phyloP scores from a whole-genome alignment of 495 filamentous ascomycete genomes.

The Aspergillus indologenus region DNA sequence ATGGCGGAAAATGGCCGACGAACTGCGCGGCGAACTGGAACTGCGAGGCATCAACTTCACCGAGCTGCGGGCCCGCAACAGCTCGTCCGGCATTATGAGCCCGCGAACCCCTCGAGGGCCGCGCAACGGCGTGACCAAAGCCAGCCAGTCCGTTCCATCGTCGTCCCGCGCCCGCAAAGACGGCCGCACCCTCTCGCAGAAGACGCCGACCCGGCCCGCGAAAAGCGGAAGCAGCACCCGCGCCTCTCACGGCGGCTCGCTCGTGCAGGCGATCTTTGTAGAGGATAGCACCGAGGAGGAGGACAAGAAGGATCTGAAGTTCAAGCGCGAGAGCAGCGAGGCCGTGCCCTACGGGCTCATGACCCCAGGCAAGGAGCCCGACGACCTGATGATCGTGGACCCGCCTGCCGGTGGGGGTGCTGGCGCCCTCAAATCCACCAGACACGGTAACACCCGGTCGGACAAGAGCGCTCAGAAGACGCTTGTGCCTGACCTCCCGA shows the following conservation, averaged over 20 bases:
- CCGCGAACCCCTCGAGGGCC: constrained; percentile 22
- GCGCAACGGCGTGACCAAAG: constrained; percentile 16
- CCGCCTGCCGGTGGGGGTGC: not conserved
- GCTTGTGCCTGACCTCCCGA: not conserved
- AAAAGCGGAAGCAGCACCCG: not conserved
- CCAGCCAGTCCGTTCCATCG: not conserved
- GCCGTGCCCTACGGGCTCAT: not conserved
- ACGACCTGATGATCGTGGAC: not conserved
- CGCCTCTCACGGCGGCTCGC: too few species aligned
- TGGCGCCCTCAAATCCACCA: not conserved
- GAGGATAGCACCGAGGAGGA: constrained; percentile 1
- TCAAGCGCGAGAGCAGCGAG: not conserved
- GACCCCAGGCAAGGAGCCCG: not conserved
- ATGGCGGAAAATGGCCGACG: constrained; percentile 23
- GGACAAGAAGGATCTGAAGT: not conserved
- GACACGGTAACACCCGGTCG: not conserved
- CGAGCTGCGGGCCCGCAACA: constrained; percentile 11
- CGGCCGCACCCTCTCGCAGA: not conserved
- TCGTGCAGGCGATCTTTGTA: constrained; percentile 21
- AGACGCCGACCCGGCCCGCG: constrained; percentile 7
- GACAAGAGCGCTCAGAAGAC: not conserved
- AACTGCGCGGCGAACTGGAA: constrained; percentile 13
- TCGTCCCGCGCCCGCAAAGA: constrained; percentile 11
- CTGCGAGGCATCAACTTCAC: constrained; percentile 6
- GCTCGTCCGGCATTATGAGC: constrained; percentile 4